Evolutionary conservation across 2,329 filamentous ascomycete genomes (phyloP).

Genomic region (Zasmidium cellare): DNA sequence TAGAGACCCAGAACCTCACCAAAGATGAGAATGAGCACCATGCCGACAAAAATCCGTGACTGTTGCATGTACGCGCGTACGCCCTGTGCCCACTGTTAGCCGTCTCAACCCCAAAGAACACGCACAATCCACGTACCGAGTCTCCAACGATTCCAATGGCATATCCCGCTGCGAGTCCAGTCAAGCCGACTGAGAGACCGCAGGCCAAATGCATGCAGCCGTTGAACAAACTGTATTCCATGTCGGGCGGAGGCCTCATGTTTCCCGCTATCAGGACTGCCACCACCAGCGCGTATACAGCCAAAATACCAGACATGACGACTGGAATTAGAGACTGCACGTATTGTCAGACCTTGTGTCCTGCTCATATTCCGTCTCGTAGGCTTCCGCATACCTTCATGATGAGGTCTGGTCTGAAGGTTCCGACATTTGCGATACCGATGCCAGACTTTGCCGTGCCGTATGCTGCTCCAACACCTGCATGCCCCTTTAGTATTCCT

Average conservation of each 20-base stretch:
- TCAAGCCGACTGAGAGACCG: constrained; percentile 86
- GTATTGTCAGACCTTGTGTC: constrained; percentile 21
- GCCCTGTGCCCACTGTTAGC: constrained; percentile 48
- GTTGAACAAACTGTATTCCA: constrained; percentile 80
- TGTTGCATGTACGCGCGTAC: constrained; percentile 96
- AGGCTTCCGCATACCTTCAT: constrained; percentile 72
- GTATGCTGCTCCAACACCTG: constrained; percentile 75
- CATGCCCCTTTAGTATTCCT: constrained; percentile 26
- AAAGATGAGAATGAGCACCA: constrained; percentile 98
- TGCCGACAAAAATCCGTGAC: constrained; percentile 93
- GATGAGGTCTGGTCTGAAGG: constrained; percentile 81
- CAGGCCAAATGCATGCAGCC: constrained; percentile 93
- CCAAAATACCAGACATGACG: constrained; percentile 99
- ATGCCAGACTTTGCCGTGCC: constrained; percentile 87
- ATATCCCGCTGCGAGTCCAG: constrained; percentile 91
- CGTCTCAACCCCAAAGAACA: constrained; percentile 1
- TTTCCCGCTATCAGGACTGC: constrained; percentile 93
- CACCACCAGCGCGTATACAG: constrained; percentile 95
- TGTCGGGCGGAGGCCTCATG: constrained; percentile 68
- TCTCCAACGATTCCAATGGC: constrained; percentile 96
- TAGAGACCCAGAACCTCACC: constrained; percentile 96
- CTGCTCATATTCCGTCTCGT: too few species aligned
- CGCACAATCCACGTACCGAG: constrained; percentile 55
- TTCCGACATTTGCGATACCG: constrained; percentile 81
- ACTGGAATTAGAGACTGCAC: constrained; percentile 76